Evolutionary conservation across 768 basidiomycete genomes (phyloP).

Genomic region (Pulveroboletus sp.): DNA sequence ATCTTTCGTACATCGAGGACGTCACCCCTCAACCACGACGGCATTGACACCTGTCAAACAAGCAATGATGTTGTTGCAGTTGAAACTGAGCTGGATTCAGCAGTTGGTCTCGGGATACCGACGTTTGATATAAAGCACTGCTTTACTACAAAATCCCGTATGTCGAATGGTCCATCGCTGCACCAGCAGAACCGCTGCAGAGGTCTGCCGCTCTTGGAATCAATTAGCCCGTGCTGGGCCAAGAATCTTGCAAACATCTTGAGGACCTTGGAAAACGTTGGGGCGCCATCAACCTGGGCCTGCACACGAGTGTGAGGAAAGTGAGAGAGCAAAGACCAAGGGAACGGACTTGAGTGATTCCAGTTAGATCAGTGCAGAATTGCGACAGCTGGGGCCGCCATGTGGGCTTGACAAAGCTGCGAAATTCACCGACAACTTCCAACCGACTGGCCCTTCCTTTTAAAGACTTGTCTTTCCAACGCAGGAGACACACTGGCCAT

Average conservation of each 20-base stretch:
- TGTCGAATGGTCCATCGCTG: slow-evolving; percentile 78
- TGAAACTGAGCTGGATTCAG: slow-evolving; percentile 5
- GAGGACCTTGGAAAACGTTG: slow-evolving; percentile 68
- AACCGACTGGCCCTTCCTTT: slow-evolving; percentile 52
- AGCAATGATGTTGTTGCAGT: slow-evolving; percentile 6
- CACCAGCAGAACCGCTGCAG: slow-evolving; percentile 74
- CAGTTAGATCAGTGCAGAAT: slow-evolving; percentile 86
- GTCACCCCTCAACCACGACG: slow-evolving; percentile 68
- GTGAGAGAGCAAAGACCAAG: neutral
- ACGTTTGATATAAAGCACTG: slow-evolving; percentile 86
- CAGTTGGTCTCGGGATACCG: slow-evolving; percentile 19
- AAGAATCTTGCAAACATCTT: slow-evolving; percentile 62
- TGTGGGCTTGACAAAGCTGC: slow-evolving; percentile 80
- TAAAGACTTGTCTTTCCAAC: slow-evolving; percentile 64
- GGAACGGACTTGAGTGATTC: slow-evolving; percentile 80
- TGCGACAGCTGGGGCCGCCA: slow-evolving; percentile 78
- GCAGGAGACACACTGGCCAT: slow-evolving; percentile 85
- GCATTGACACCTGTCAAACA: slow-evolving; percentile 52
- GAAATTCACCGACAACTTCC: slow-evolving; percentile 75
- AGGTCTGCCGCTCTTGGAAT: slow-evolving; percentile 49
- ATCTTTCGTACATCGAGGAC: slow-evolving; percentile 68
- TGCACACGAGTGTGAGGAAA: slow-evolving; percentile 30
- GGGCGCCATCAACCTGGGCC: slow-evolving; percentile 77
- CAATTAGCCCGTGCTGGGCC: slow-evolving; percentile 63
- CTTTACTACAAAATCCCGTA: slow-evolving; percentile 83